Evolutionary conservation across 2,329 filamentous ascomycete species (phyloP).

Genomic region (Conoideocrella luteorostrata): DNA sequence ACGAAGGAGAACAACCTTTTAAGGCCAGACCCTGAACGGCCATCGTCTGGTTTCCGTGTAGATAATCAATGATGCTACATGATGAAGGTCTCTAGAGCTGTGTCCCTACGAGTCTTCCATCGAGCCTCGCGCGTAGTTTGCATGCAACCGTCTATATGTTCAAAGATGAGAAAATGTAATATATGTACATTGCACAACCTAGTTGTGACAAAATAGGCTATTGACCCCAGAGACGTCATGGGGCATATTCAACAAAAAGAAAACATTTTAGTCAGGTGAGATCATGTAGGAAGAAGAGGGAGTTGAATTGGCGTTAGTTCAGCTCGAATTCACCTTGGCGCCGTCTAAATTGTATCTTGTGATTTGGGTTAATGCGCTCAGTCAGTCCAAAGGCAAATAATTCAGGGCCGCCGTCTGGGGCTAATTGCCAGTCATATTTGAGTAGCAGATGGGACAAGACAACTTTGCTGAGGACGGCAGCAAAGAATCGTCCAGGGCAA

Average conservation of each 20-base stretch:
- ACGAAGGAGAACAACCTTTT: no score
- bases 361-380: constrained; percentile 8
- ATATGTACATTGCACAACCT: neutral
- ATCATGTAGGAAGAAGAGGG: neutral
- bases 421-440: constrained; percentile 10
- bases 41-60: no score
- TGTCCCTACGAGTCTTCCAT: no score
- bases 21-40: no score
- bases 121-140: no score
- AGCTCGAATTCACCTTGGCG: constrained; percentile 9
- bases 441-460: constrained; percentile 10
- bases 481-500: constrained; percentile 11
- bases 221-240: neutral
- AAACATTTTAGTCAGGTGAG: neutral
- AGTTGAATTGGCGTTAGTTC: neutral
- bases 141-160: no score
- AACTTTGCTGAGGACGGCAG: constrained; percentile 7
- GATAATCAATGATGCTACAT: no score
- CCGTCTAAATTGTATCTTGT: constrained; percentile 5
- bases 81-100: no score
- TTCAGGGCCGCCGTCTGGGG: constrained; percentile 1
- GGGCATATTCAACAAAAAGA: neutral
- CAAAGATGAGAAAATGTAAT: neutral
- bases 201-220: neutral
- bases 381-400: constrained; percentile 9